Evolutionary conservation across 352 stramenopile genomes (phyloP).

Genomic region (Phytophthora chlamydospora): DNA sequence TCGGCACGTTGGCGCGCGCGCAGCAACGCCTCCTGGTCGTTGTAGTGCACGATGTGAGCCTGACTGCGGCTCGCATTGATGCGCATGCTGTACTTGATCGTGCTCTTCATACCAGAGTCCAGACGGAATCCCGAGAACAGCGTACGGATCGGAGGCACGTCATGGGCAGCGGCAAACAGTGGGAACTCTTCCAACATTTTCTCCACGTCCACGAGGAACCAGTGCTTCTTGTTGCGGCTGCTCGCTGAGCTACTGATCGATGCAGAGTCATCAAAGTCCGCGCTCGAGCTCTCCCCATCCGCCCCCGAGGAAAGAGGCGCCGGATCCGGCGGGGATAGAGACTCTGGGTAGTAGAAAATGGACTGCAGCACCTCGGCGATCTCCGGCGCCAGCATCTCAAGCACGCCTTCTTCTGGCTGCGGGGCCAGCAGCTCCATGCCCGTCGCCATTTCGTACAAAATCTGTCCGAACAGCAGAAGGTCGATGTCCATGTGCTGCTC

Average conservation of each 20-base stretch:
- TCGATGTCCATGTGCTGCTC: conserved; percentile 75
- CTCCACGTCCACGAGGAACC: conserved; percentile 49
- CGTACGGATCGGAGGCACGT: conserved; percentile 53
- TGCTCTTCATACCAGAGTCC: conserved; percentile 79
- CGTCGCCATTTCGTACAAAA: conserved; percentile 82
- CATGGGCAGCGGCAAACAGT: conserved; percentile 46
- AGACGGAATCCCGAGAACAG: conserved; percentile 72
- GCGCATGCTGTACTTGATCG: conserved; percentile 75
- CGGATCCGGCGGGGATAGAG: conserved; percentile 12
- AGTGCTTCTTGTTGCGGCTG: conserved; percentile 37
- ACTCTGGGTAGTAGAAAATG: conserved; percentile 53
- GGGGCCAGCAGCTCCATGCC: conserved; percentile 56
- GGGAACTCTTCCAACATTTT: conserved; percentile 39
- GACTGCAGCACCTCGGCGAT: conserved; percentile 62
- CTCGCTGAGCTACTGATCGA: conserved; percentile 26
- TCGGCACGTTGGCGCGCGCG: conserved; percentile 64
- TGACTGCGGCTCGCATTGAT: conserved; percentile 76
- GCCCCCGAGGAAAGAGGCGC: conserved; percentile 3
- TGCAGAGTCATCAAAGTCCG: conserved; percentile 28
- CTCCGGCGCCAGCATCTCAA: conserved; percentile 58
- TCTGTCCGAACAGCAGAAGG: conserved; percentile 69
- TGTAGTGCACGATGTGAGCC: conserved; percentile 74
- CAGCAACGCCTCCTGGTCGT: conserved; percentile 57
- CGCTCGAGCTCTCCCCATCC: conserved; percentile 9
- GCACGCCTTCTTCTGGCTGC: conserved; percentile 49